Conservation (phyloP, 352 stramenopile species). For the Pythium apleroticum region DNA sequence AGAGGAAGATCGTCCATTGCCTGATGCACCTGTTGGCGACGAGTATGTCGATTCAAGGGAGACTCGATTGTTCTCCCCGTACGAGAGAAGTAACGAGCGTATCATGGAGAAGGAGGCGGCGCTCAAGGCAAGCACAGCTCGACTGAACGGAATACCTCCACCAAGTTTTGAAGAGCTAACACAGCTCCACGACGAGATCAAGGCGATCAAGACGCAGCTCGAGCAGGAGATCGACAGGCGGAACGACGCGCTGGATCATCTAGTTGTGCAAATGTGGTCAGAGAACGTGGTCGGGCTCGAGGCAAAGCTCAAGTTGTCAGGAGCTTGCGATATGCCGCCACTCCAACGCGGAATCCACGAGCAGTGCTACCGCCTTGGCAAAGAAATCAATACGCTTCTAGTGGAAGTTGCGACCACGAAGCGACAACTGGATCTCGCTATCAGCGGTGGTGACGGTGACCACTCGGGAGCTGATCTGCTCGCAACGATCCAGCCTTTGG, state of each 20-base stretch:
- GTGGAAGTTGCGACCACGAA: not conserved
- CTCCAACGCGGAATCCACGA: not conserved
- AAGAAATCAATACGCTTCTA: not conserved
- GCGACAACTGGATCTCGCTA: not conserved
- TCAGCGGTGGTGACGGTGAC: not conserved
- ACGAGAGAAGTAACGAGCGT: conserved; percentile 14
- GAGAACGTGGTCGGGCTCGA: not conserved
- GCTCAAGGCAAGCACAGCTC: conserved; percentile 27
- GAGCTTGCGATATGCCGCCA: not conserved
- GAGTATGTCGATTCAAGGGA: conserved; percentile 17
- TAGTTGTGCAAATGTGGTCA: not conserved
- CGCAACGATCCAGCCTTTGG: too few species aligned
- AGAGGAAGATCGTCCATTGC: too few species aligned
- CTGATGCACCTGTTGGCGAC: too few species aligned
- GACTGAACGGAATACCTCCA: conserved; percentile 24
- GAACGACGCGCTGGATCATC: not conserved
- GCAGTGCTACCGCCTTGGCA: not conserved
- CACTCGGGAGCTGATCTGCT: not conserved
- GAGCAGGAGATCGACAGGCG: not conserved
- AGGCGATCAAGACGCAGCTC: not conserved
- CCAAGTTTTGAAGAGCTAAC: conserved; percentile 17
- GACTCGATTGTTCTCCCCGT: conserved; percentile 7
- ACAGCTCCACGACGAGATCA: conserved; percentile 41
- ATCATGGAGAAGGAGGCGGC: conserved; percentile 36
- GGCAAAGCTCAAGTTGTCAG: not conserved